Evolutionary conservation across 2,329 filamentous ascomycete genomes (phyloP).

Genomic region (Triangularia setosa): DNA sequence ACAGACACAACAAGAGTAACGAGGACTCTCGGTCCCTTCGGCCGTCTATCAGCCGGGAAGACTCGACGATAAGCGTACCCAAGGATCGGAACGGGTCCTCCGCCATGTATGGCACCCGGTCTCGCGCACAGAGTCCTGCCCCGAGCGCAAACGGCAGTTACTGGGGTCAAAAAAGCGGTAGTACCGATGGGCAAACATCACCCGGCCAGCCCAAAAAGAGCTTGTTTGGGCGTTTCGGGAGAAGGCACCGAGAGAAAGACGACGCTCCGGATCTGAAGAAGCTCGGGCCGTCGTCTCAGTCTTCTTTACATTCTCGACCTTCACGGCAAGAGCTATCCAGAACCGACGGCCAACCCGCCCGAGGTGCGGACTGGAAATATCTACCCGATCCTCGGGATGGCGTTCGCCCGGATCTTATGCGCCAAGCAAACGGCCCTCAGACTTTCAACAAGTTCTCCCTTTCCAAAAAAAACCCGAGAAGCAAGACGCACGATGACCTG

Average conservation of each 20-base stretch:
- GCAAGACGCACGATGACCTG: constrained; percentile 46
- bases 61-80: constrained; percentile 53
- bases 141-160: constrained; percentile 65
- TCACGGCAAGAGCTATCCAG: constrained; percentile 46
- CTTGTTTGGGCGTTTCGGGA: constrained; percentile 47
- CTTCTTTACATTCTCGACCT: constrained; percentile 47
- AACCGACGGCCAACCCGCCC: constrained; percentile 28
- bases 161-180: constrained; percentile 46
- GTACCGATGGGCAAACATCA: constrained; percentile 55
- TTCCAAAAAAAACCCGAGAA: constrained; percentile 50
- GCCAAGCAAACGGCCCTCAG: constrained; percentile 35
- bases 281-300: constrained; percentile 48
- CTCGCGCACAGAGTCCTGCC: constrained; percentile 75
- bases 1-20: constrained; percentile 67
- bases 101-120: constrained; percentile 43
- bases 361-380: constrained; percentile 25
- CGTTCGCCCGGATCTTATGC: constrained; percentile 23
- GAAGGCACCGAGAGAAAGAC: constrained; percentile 48
- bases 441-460: constrained; percentile 63
- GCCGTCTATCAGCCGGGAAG: constrained; percentile 72
- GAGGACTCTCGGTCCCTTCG: constrained; percentile 63
- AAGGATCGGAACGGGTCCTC: constrained; percentile 52
- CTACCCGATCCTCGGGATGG: neutral
- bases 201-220: constrained; percentile 53
- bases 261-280: constrained; percentile 41